Percentiles rank a stretch among this genome's conserved stretches.
phyloP scores from a whole-genome alignment of 352 stramenopile genomes.

The Phytophthora lateralis region DNA sequence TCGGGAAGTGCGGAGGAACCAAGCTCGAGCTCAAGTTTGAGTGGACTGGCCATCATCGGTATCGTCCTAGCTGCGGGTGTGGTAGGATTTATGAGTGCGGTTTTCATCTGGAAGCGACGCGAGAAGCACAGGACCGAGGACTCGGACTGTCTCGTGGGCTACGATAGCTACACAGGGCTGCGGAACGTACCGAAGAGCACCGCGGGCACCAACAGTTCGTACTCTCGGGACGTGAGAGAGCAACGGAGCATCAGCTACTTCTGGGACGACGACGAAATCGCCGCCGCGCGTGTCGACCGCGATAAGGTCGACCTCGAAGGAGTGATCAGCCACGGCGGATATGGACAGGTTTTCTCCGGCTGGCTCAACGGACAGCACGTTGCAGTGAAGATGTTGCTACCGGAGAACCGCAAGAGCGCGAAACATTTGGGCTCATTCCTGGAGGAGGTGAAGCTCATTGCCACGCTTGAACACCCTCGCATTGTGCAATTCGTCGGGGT shows the following conservation, averaged over 20 bases:
- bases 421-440: conserved; percentile 29
- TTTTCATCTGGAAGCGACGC: conserved; percentile 31
- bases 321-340: conserved; percentile 29
- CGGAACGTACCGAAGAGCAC: conserved; percentile 21
- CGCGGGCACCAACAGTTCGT: conserved; percentile 24
- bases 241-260: conserved; percentile 41
- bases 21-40: conserved; percentile 1
- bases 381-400: conserved; percentile 38
- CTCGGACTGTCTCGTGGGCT: conserved; percentile 3
- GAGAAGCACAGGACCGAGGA: conserved; percentile 2
- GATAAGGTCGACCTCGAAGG: conserved; percentile 30
- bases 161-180: conserved; percentile 12
- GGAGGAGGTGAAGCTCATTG: conserved; percentile 34
- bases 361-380: conserved; percentile 36
- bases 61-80: conserved; percentile 19
- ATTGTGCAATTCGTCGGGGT: conserved; percentile 33
- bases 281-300: conserved; percentile 27
- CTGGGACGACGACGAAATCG: conserved; percentile 36
- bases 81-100: conserved; percentile 26
- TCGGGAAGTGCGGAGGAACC: not conserved
- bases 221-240: conserved; percentile 11
- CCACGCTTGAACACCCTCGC: conserved; percentile 28
- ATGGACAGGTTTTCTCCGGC: conserved; percentile 26
- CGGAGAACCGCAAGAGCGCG: conserved; percentile 31
- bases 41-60: conserved; percentile 4